Conservation (phyloP, 495 filamentous ascomycete species). For the Eremomyces bilateralis region DNA sequence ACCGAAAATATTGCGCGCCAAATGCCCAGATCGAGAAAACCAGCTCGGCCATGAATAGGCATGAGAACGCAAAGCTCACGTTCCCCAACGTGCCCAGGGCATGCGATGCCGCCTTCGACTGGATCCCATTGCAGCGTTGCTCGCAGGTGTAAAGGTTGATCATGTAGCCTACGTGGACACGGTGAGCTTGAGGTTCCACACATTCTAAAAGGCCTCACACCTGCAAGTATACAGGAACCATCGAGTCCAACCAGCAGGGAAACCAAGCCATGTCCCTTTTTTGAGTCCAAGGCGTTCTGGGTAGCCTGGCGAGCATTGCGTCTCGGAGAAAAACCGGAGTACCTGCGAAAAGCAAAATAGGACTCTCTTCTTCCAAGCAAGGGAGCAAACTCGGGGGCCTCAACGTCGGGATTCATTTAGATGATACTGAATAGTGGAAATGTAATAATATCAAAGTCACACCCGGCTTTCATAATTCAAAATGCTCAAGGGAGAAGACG, state of each 20-base stretch:
- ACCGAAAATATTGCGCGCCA: constrained; percentile 35
- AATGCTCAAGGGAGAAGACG: too few relatives aligned
- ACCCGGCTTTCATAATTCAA: too few relatives aligned
- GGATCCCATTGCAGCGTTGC: neutral
- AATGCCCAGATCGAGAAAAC: constrained; percentile 31
- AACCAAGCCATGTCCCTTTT: constrained; percentile 34
- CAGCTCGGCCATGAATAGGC: constrained; percentile 39
- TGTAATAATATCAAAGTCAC: too few relatives aligned
- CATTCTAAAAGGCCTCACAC: too few relatives aligned
- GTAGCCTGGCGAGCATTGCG: constrained; percentile 8
- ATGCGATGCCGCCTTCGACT: too few relatives aligned
- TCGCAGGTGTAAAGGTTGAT: constrained; percentile 31
- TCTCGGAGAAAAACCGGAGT: too few relatives aligned
- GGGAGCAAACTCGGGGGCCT: too few relatives aligned
- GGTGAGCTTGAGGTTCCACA: too few relatives aligned
- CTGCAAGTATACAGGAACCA: constrained; percentile 33
- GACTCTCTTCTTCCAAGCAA: too few relatives aligned
- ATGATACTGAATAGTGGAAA: too few relatives aligned
- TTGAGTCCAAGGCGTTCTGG: constrained; percentile 27
- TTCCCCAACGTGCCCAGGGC: constrained; percentile 21
- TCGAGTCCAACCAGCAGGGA: constrained; percentile 33
- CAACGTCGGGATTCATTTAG: too few relatives aligned
- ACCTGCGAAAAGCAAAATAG: too few relatives aligned
- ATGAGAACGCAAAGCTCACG: constrained; percentile 29
- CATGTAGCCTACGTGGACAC: constrained; percentile 33